Conservation (phyloP, 2,329 filamentous ascomycete genomes). For the Aspergillus clavatus region DNA sequence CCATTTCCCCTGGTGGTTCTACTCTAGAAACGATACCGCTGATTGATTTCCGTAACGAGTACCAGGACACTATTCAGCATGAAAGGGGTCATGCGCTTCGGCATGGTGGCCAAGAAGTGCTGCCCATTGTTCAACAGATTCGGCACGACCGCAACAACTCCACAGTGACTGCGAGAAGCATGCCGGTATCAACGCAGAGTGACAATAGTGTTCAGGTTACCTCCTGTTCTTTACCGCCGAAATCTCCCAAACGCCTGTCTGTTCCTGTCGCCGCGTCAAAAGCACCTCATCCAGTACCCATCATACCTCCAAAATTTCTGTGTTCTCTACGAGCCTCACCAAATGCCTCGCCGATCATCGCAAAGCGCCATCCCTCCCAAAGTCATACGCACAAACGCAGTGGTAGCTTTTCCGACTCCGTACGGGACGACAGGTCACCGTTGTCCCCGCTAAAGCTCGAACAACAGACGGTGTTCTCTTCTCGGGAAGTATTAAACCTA, state of each 20-base stretch:
- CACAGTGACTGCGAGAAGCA: slow-evolving; percentile 30
- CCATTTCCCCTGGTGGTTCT: slow-evolving; percentile 72
- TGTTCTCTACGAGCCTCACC: slow-evolving; percentile 25
- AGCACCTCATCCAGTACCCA: slow-evolving; percentile 40
- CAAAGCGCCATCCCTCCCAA: slow-evolving; percentile 45
- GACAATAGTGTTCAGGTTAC: slow-evolving; percentile 53
- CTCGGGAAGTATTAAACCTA: slow-evolving; percentile 63
- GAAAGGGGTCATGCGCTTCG: slow-evolving; percentile 8
- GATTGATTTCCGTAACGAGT: slow-evolving; percentile 29
- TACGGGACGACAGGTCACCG: slow-evolving; percentile 62
- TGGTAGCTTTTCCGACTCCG: slow-evolving; percentile 79
- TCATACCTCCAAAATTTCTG: slow-evolving; percentile 29
- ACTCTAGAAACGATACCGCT: slow-evolving; percentile 47
- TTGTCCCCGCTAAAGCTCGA: slow-evolving; percentile 46
- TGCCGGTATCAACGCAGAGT: slow-evolving; percentile 37
- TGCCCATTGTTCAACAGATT: slow-evolving; percentile 19
- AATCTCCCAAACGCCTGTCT: slow-evolving; percentile 38
- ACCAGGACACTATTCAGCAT: slow-evolving; percentile 14
- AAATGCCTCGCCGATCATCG: slow-evolving; percentile 26
- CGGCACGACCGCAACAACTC: slow-evolving; percentile 36
- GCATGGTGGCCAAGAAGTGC: slow-evolving; percentile 5
- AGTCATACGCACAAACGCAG: slow-evolving; percentile 69
- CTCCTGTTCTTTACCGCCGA: slow-evolving; percentile 57
- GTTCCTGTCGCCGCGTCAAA: slow-evolving; percentile 28
- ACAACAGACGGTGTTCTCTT: slow-evolving; percentile 39